phyloP scores from a whole-genome alignment of 108 stramenopile species.

The Chaetoceros muelleri region DNA sequence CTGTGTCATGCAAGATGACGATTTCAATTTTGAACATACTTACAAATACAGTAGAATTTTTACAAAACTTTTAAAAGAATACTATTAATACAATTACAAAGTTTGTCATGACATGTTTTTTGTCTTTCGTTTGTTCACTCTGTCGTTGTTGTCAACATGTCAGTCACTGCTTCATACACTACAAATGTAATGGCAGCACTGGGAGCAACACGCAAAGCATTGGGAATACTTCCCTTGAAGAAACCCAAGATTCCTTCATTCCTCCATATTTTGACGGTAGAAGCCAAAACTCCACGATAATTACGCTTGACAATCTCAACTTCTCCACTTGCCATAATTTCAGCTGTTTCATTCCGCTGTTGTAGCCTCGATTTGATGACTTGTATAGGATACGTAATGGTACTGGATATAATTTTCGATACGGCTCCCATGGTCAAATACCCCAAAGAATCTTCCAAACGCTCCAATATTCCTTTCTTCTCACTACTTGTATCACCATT shows the following conservation, averaged over 20 bases:
- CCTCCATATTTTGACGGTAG: slow-evolving; percentile 46
- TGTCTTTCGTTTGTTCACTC: too few relatives aligned
- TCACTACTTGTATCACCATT: slow-evolving; percentile 16
- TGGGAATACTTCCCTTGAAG: slow-evolving; percentile 91
- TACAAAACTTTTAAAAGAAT: too few relatives aligned
- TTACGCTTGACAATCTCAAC: slow-evolving; percentile 58
- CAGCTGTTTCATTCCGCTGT: slow-evolving; percentile 70
- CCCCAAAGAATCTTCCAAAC: slow-evolving; percentile 54
- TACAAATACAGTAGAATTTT: too few relatives aligned
- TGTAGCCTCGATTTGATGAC: slow-evolving; percentile 94
- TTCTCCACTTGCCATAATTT: slow-evolving; percentile 56
- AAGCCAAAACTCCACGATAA: slow-evolving; percentile 49
- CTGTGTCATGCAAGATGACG: too few relatives aligned
- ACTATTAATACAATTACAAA: too few relatives aligned
- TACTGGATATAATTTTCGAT: slow-evolving; percentile 78
- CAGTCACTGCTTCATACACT: slow-evolving; percentile 84
- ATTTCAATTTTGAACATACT: too few relatives aligned
- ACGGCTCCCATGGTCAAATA: slow-evolving; percentile 79
- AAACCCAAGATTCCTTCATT: slow-evolving; percentile 83
- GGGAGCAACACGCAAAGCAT: slow-evolving; percentile 93
- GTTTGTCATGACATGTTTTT: too few relatives aligned
- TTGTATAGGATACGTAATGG: slow-evolving; percentile 86
- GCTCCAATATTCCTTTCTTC: slow-evolving; percentile 24
- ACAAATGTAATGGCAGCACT: slow-evolving; percentile 94
- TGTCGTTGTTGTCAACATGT: too few relatives aligned